A percentile compares a stretch with the other conserved stretches of the same genome.
These are phyloP conservation scores for Diaporthe vaccinii DNA, from an alignment of 2,329 filamentous ascomycete genomes.

Conservation along the genomic window DNA sequence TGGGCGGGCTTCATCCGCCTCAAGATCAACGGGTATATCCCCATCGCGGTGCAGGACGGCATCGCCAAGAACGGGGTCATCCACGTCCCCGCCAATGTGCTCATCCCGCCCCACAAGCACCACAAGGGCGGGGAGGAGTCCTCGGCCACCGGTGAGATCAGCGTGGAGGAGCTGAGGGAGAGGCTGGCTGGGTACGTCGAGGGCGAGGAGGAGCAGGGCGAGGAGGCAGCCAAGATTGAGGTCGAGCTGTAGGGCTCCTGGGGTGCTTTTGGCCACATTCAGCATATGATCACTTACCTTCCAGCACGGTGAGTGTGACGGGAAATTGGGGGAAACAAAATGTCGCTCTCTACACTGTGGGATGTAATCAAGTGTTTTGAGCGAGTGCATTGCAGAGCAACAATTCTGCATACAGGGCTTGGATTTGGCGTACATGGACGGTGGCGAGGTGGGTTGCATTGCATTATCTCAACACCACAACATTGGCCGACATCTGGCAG, in stretches of 20 bases:
- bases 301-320: neutral
- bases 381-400: constrained; percentile 22
- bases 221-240: neutral
- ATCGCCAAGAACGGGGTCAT: constrained; percentile 85
- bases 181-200: constrained; percentile 62
- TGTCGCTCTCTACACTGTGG: neutral
- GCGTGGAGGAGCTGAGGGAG: constrained; percentile 72
- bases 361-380: neutral
- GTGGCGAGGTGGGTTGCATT: constrained; percentile 5
- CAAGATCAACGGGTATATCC: constrained; percentile 79
- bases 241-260: constrained; percentile 31
- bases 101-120: constrained; percentile 79
- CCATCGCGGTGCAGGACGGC: constrained; percentile 77
- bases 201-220: constrained; percentile 42
- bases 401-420: neutral
- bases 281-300: neutral
- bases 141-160: constrained; percentile 62
- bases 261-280: neutral
- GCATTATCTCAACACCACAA: neutral
- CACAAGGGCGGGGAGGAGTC: constrained; percentile 52
- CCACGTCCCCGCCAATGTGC: constrained; percentile 79
- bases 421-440: neutral
- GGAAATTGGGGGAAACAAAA: neutral
- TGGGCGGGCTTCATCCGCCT: constrained; percentile 79
- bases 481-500: constrained; percentile 27